Evolutionary conservation across 2,329 filamentous ascomycete species (phyloP).

Genomic region (Alternaria arbusti): DNA sequence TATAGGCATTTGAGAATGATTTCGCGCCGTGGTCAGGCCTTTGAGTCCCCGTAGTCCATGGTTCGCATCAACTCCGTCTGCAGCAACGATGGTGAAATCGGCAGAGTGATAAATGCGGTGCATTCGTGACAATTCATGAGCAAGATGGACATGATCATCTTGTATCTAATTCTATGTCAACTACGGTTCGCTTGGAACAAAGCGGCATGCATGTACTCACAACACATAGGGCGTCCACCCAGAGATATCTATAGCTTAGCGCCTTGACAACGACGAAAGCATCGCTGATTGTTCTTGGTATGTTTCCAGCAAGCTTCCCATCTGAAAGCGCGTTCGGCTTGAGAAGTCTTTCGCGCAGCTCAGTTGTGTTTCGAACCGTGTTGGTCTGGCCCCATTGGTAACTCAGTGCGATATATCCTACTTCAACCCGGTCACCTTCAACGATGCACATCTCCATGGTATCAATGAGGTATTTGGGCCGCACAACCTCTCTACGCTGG

Average conservation of each 20-base stretch:
- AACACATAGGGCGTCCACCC: not conserved
- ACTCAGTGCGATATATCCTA: not conserved
- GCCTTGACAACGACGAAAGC: not conserved
- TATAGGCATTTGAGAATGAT: not conserved
- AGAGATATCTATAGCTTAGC: not conserved
- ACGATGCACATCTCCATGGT: not conserved
- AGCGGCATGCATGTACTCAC: not conserved
- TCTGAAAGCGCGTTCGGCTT: not conserved
- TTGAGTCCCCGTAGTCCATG: not conserved
- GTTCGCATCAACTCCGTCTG: not conserved
- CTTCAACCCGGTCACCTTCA: rapidly evolving
- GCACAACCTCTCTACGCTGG: not conserved
- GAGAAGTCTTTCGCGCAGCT: not conserved
- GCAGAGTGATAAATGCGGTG: not conserved
- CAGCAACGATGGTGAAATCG: not conserved
- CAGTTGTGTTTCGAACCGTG: not conserved
- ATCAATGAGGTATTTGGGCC: not conserved
- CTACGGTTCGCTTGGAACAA: not conserved
- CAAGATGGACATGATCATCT: not conserved
- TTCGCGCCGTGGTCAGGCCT: not conserved
- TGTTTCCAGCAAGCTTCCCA: not conserved
- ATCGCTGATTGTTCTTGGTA: not conserved
- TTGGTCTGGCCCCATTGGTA: not conserved
- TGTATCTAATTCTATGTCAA: not conserved
- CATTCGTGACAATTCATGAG: not conserved